A percentile compares a stretch with the other conserved stretches of the same genome.
Conservation (phyloP, 441 rosid genomes). For the Populus hybrid region DNA sequence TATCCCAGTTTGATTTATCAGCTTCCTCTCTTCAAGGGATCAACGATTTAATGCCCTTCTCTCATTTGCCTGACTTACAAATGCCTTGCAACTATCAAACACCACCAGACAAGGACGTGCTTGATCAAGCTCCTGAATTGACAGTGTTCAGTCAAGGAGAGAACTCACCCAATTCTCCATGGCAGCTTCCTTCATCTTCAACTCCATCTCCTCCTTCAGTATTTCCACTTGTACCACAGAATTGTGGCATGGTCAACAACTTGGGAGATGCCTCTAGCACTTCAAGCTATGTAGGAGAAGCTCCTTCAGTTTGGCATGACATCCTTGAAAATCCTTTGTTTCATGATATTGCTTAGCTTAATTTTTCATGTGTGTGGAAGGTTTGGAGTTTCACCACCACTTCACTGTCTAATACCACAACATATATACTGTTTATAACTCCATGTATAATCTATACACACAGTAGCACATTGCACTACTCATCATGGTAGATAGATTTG, state of each 20-base stretch:
- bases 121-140: conserved; percentile 24
- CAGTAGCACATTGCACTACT: conserved; percentile 1
- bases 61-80: conserved; percentile 55
- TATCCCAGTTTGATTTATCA: conserved; percentile 24
- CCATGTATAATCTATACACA: neutral
- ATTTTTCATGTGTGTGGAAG: conserved; percentile 3
- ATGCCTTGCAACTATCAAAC: conserved; percentile 38
- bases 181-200: conserved; percentile 38
- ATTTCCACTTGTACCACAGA: conserved; percentile 23
- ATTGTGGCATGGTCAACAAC: conserved; percentile 3
- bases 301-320: conserved; percentile 48
- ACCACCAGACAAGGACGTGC: conserved; percentile 18
- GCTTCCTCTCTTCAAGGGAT: conserved; percentile 35
- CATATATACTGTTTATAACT: neutral
- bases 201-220: conserved; percentile 38
- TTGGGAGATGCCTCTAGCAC: conserved; percentile 15
- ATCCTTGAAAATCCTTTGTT: conserved; percentile 57
- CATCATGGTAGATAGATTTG: neutral
- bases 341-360: conserved; percentile 44
- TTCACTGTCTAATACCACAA: conserved; percentile 10
- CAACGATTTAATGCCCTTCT: conserved; percentile 30
- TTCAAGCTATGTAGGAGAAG: conserved; percentile 49
- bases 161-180: conserved; percentile 40
- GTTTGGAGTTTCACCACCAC: conserved; percentile 23
- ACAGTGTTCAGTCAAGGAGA: conserved; percentile 33